Base-by-base conservation (phyloP, 495 filamentous ascomycete species). In the Penicillium turbatum region DNA sequence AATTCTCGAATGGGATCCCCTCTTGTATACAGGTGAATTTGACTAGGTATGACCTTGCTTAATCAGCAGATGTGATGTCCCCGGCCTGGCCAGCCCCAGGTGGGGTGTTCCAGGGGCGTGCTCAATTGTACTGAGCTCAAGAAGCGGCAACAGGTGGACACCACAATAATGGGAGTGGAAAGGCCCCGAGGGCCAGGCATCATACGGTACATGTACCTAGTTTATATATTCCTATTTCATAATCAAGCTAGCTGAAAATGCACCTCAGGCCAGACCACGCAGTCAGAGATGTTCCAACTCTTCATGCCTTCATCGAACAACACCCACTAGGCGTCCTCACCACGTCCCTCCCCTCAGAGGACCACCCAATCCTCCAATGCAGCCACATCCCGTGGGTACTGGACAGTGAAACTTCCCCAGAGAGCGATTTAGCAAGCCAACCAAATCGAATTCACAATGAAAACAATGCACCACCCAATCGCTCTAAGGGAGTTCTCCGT, bases 351-450 rank as follows among this genome's bases (percentile, higher is more conserved):
- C 57, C 61, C n/a, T 79, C 75, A 5, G 21, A 52, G 0, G 48
- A 52, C 1, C 67, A 67, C 53, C 72, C 72, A 0, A 60, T 72
- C 0, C 59, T 81, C 11, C 79, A 79, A 61, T 68, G 59, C 51
- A 79, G 68, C 46, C 78, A 81, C 60, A 75, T 80, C 39, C 78
- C 78, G 1, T 81, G 68, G 54, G 52, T 80, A 2, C 50, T 82
- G 2, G 75, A 82, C 50, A 44, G 66, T 10, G 42, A 40, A 15
- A 19, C 48, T 8, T 3, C 7, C 31, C 5, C 30, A 15, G 17
- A 30, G 6, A 19, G 12, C 27, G 13, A 27, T 16, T 11, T 10
- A 26, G 13, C 5, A 32, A 17, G 24, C 54, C 61, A 43, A 36
- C 31, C 17, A 19, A 35, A 17, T 39, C 16, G 26, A 31, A 5